Evolutionary conservation across 495 filamentous ascomycete genomes (phyloP).

Genomic region (Aspergillus leporis): DNA sequence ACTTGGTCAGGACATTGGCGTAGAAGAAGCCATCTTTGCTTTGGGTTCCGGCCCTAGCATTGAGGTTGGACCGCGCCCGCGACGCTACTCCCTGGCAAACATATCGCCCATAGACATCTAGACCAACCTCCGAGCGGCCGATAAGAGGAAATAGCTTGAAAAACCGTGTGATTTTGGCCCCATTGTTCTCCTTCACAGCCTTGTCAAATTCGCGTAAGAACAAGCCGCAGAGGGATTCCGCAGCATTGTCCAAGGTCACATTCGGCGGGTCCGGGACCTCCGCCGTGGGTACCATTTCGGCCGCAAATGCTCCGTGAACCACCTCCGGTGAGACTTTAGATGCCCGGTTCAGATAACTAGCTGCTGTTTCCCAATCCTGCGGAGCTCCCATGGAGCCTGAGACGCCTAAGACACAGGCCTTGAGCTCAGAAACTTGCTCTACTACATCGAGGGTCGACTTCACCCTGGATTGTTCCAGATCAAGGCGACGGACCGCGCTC

Average conservation of each 20-base stretch:
- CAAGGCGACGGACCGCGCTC: conserved; percentile 77
- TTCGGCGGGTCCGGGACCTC: conserved; percentile 91
- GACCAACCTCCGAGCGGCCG: conserved; percentile 80
- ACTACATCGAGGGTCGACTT: conserved; percentile 89
- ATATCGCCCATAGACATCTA: conserved; percentile 93
- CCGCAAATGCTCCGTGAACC: conserved; percentile 82
- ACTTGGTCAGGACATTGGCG: conserved; percentile 81
- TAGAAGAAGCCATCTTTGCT: conserved; percentile 81
- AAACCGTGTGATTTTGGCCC: conserved; percentile 86
- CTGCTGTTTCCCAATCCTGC: conserved; percentile 97
- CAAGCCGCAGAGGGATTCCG: conserved; percentile 81
- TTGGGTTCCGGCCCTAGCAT: conserved; percentile 59
- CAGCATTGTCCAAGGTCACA: conserved; percentile 82
- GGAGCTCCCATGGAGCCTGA: conserved; percentile 94
- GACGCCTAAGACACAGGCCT: conserved; percentile 93
- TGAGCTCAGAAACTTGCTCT: conserved; percentile 93
- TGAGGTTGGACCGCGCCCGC: conserved; percentile 77
- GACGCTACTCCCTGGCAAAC: conserved; percentile 91
- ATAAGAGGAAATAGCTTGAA: conserved; percentile 98
- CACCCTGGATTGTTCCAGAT: conserved; percentile 86
- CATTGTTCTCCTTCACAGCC: conserved; percentile 81
- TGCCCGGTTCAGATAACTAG: conserved; percentile 82
- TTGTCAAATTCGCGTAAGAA: conserved; percentile 95
- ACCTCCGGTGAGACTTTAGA: conserved; percentile 76
- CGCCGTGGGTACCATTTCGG: conserved; percentile 88